Evolutionary conservation across 2,329 filamentous ascomycete genomes (phyloP), one percentile per base, ranked within the genome.

Genomic region (Gnomoniopsis smithogilvyi): DNA sequence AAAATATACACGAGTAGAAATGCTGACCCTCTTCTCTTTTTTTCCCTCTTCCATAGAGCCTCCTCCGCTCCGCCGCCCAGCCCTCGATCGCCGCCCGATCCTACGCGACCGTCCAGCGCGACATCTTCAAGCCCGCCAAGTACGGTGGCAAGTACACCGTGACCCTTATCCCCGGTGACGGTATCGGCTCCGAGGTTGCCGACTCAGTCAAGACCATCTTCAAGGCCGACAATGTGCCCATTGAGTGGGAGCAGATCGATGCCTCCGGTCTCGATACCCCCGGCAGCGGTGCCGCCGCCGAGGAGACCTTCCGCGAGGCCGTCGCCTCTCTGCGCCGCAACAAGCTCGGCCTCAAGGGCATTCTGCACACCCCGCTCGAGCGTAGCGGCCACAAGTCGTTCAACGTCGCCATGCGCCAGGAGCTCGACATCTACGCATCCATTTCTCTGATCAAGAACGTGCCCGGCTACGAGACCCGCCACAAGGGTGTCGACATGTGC

Each of bases 371-470:
- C 26, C 95, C 95, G 67, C 91, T 99, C 74, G 91, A 93, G 81
- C 89, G 95, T 70, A 96, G 93, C 65, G 95, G 95, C 70, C 95
- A 99, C 85, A 92, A 96, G 80, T 96, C 91, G 68, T 99, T 99
- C 92, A 99, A 99, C 83, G 95, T 99, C 68, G 95, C 95, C 70
- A 88, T 99, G 76, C 92, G 95, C 71, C 95, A 99, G 83, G 95
- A 98, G 80, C 91, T 99, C 74, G 95, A 99, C 80, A 98, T 99
- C 78, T 99, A 98, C 81, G 95, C 95, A 74, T 96, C 91, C 67
- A 95, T 99, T 74, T 91, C 92, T 72, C 85, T 98, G 67, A 93
- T 99, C 84, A 98, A 98, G 89, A 99, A 99, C 84, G 98, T 99
- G 72, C 95, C 95, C 69, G 95, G 95, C 72, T 97, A 98, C 84